phyloP scores from a whole-genome alignment of 176 grass and related monocot species.

The Musa acuminata region DNA sequence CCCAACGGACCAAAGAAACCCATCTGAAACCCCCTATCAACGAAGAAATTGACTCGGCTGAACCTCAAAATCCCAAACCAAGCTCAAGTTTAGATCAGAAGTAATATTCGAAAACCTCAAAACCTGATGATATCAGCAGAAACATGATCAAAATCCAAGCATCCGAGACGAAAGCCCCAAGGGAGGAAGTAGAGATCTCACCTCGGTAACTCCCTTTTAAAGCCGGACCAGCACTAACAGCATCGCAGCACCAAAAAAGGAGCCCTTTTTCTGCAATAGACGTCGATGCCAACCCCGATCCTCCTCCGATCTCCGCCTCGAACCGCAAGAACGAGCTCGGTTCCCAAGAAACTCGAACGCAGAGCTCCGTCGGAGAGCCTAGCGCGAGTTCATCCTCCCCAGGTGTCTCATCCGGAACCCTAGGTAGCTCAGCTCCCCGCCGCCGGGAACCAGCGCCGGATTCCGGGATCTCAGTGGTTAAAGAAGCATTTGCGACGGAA shows the following conservation, averaged over 20 bases:
- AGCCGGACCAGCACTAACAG: neutral
- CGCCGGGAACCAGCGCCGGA: neutral
- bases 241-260: neutral
- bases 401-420: slow-evolving; percentile 3
- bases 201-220: neutral
- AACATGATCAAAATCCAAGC: neutral
- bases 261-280: neutral
- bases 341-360: neutral
- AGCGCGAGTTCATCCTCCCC: neutral
- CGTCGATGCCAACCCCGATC: neutral
- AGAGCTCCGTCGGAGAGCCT: neutral
- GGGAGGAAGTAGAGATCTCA: slow-evolving; percentile 1
- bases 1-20: neutral
- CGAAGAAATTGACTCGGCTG: neutral
- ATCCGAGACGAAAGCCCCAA: neutral
- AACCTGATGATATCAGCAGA: neutral
- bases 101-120: neutral
- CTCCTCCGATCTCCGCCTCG: slow-evolving; percentile 7
- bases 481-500: neutral
- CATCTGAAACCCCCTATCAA: neutral
- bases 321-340: neutral
- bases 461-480: neutral
- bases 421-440: neutral
- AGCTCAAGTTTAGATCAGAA: neutral
- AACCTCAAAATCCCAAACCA: neutral